phyloP scores from a whole-genome alignment of 2,329 filamentous ascomycete species.

The Calonectria crousiana region DNA sequence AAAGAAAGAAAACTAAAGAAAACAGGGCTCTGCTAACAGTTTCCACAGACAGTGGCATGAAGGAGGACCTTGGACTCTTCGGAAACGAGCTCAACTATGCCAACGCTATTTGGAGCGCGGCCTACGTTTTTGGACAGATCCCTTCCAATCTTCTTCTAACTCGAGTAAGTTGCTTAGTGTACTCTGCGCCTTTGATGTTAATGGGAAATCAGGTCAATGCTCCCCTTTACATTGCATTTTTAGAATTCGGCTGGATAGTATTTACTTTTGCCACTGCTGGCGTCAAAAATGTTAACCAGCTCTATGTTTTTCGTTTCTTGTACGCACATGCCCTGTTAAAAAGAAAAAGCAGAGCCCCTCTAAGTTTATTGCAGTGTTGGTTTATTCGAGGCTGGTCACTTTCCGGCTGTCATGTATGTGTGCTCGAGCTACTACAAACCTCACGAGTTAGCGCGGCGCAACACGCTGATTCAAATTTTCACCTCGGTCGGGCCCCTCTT shows the following conservation, averaged over 20 bases:
- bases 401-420: slow-evolving; percentile 7
- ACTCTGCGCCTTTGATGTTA: background rate
- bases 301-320: slow-evolving; percentile 14
- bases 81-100: slow-evolving; percentile 12
- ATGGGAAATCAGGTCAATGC: background rate
- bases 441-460: background rate
- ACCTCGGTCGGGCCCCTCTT: slow-evolving; percentile 3
- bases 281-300: background rate
- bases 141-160: slow-evolving; percentile 1
- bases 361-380: background rate
- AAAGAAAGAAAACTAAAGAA: background rate
- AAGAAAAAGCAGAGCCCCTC: background rate
- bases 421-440: slow-evolving; percentile 9
- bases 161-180: background rate
- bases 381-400: slow-evolving; percentile 9
- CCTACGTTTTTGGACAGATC: slow-evolving; percentile 1
- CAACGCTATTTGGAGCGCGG: background rate
- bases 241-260: background rate
- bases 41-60: slow-evolving; percentile 2
- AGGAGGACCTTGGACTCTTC: background rate
- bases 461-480: background rate
- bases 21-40: background rate
- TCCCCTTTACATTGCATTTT: slow-evolving; percentile 4
- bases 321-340: background rate
- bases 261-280: slow-evolving; percentile 4